Conservation (phyloP, 768 basidiomycete genomes). For the Arthromyces matolae region DNA sequence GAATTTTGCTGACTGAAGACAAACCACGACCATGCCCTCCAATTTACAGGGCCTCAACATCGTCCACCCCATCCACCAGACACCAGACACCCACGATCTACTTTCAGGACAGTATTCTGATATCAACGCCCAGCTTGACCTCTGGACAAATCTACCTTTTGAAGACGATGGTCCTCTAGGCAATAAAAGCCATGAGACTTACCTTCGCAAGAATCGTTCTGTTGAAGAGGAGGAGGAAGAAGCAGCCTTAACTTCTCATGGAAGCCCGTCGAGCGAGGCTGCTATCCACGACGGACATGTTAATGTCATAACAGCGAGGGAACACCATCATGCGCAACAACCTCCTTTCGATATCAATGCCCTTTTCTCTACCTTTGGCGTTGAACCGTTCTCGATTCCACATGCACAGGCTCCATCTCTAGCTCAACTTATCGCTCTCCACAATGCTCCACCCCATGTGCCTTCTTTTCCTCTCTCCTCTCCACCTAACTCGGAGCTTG, state of each 20-base stretch:
- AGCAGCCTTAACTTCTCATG: slow-evolving; percentile 26
- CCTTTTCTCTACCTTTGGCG: slow-evolving; percentile 34
- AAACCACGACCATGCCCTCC: slow-evolving; percentile 46
- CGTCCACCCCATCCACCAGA: slow-evolving; percentile 51
- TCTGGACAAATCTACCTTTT: slow-evolving; percentile 83
- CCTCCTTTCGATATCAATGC: slow-evolving; percentile 37
- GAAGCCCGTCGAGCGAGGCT: slow-evolving; percentile 30
- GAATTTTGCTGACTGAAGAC: not conserved
- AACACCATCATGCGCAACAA: slow-evolving; percentile 29
- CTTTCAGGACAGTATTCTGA: slow-evolving; percentile 68
- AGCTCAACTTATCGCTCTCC: slow-evolving; percentile 66
- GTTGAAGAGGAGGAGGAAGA: slow-evolving; percentile 48
- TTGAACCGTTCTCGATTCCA: slow-evolving; percentile 42
- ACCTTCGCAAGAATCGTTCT: slow-evolving; percentile 29
- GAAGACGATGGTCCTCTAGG: slow-evolving; percentile 64
- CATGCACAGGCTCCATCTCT: slow-evolving; percentile 47
- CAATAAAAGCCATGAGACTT: slow-evolving; percentile 30
- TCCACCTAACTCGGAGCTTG: slow-evolving; percentile 23
- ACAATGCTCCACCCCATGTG: slow-evolving; percentile 34
- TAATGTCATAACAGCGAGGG: slow-evolving; percentile 50
- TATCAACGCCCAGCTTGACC: slow-evolving; percentile 70
- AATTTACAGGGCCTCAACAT: slow-evolving; percentile 79
- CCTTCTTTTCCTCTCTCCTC: slow-evolving; percentile 21
- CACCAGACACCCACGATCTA: slow-evolving; percentile 51
- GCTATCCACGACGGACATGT: slow-evolving; percentile 54